Conservation (phyloP, 306 rosid species). For the Cajanus cajan region DNA sequence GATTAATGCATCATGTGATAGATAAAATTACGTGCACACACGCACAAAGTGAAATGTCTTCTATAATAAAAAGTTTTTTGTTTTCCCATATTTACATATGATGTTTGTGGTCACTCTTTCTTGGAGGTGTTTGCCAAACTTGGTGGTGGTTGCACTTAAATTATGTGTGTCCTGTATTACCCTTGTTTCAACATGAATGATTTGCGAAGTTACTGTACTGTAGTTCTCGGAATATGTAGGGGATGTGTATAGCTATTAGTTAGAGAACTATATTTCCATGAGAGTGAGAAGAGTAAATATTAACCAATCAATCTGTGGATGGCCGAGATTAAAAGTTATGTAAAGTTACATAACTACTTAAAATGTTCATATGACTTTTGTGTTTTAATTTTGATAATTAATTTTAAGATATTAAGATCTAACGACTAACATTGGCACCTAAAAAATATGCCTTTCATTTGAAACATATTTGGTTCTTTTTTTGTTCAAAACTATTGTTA, state of each 20-base stretch:
- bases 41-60: background rate
- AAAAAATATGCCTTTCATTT: background rate
- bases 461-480: background rate
- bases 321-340: background rate
- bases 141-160: slow-evolving; percentile 1
- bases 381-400: background rate
- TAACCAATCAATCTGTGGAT: background rate
- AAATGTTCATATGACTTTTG: background rate
- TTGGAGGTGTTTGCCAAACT: background rate
- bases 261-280: background rate
- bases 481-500: slow-evolving; percentile 2
- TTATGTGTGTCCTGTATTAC: background rate
- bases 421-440: background rate
- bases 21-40: background rate
- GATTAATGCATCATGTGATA: slow-evolving; percentile 15
- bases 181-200: background rate
- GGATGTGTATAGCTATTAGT: background rate
- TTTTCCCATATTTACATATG: background rate
- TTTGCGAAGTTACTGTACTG: background rate
- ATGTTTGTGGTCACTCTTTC: slow-evolving; percentile 9
- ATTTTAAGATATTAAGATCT: background rate
- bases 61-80: background rate
- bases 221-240: background rate
- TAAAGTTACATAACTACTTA: background rate
- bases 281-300: background rate